A percentile compares a stretch with the other conserved stretches of the same genome.
Conservation (phyloP, 1,284 basidiomycete species). For the Cryptococcus neoformans region DNA sequence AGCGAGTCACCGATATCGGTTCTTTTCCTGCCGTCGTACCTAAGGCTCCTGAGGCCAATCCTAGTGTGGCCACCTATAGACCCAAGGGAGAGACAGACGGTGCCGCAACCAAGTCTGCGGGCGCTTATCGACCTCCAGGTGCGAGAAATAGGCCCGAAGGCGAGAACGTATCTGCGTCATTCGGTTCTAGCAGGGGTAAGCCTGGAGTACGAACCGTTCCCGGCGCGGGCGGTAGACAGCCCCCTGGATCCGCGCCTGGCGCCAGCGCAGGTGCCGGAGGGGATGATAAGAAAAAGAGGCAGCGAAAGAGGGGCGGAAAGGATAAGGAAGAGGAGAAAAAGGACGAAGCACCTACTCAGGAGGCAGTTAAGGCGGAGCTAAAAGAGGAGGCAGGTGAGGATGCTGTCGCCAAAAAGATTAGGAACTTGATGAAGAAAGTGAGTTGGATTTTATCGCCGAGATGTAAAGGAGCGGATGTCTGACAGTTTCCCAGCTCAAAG, state of each 20-base stretch:
- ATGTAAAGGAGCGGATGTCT: not conserved
- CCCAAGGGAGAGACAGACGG: conserved; percentile 46
- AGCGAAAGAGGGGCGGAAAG: conserved; percentile 57
- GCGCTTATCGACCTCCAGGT: conserved; percentile 86
- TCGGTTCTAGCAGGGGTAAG: conserved; percentile 58
- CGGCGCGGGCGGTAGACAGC: conserved; percentile 53
- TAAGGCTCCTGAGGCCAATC: conserved; percentile 66
- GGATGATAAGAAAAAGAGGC: conserved; percentile 57
- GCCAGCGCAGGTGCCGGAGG: conserved; percentile 15
- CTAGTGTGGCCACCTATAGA: conserved; percentile 55
- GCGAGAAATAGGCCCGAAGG: conserved; percentile 81
- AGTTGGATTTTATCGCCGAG: conserved; percentile 19
- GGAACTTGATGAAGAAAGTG: conserved; percentile 93
- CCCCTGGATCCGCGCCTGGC: conserved; percentile 27
- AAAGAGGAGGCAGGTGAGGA: conserved; percentile 59
- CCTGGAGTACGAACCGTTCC: conserved; percentile 61
- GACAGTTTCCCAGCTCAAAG: conserved; percentile 66
- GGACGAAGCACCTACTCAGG: conserved; percentile 19
- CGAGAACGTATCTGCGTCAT: conserved; percentile 25
- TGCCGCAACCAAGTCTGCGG: conserved; percentile 63
- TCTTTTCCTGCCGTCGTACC: conserved; percentile 74
- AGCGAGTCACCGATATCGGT: conserved; percentile 61
- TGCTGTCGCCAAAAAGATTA: conserved; percentile 80
- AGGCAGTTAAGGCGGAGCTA: conserved; percentile 31
- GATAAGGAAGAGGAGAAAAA: conserved; percentile 51